A percentile compares a stretch with the other conserved stretches of the same genome.
These are phyloP conservation scores for Vicia villosa DNA, from an alignment of 306 rosid species.

Conservation along the genomic window DNA sequence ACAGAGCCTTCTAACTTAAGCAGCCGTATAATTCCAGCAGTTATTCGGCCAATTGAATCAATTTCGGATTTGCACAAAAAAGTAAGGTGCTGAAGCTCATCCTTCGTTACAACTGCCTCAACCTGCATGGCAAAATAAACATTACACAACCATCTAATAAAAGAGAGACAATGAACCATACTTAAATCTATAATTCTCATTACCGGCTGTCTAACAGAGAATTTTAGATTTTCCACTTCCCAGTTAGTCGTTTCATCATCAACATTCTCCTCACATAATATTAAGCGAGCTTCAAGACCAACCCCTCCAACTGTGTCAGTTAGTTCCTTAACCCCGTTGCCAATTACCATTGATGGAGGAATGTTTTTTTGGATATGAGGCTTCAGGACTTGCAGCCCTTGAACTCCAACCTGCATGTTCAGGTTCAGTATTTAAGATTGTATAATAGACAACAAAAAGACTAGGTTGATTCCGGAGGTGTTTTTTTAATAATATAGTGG, in stretches of 20 bases:
- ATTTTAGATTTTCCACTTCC: constrained; percentile 83
- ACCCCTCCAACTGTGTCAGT: constrained; percentile 62
- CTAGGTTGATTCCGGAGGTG: too few relatives aligned
- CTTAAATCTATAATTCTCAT: constrained; percentile 33
- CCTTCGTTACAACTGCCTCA: constrained; percentile 88
- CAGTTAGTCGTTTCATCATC: constrained; percentile 68
- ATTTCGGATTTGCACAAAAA: constrained; percentile 91
- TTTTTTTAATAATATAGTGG: too few relatives aligned
- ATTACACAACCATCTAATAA: constrained; percentile 26
- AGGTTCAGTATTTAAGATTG: constrained; percentile 19
- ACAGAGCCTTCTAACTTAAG: constrained; percentile 89
- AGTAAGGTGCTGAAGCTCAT: constrained; percentile 88
- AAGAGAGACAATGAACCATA: constrained; percentile 4
- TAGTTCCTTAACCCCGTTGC: constrained; percentile 62
- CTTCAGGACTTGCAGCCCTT: constrained; percentile 82
- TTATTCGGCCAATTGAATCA: constrained; percentile 87
- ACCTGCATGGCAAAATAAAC: constrained; percentile 54
- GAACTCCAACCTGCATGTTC: constrained; percentile 71
- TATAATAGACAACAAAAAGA: neutral
- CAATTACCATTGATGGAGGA: constrained; percentile 43
- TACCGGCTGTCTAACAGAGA: constrained; percentile 86
- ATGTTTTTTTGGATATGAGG: constrained; percentile 56
- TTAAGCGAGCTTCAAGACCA: constrained; percentile 69
- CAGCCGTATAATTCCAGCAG: constrained; percentile 78
- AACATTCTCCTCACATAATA: constrained; percentile 56